A percentile compares a stretch with the other conserved stretches of the same genome.
These are phyloP conservation scores for Starmerella apicola DNA, from an alignment of 805 yeast genomes.

Conservation along the genomic window DNA sequence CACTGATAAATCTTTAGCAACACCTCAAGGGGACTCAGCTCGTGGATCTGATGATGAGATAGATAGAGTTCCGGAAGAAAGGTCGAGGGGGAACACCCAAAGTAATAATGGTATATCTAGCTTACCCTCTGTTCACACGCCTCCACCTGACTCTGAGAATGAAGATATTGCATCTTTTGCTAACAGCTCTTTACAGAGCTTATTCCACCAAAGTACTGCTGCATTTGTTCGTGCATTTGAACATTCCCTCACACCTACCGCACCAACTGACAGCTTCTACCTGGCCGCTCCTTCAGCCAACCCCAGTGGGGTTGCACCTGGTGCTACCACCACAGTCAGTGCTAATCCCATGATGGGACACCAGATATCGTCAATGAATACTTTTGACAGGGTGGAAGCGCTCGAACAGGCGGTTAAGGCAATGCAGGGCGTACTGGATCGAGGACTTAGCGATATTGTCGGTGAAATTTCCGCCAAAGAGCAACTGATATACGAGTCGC, in stretches of 20 bases:
- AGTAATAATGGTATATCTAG: too few relatives aligned
- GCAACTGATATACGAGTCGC: constrained; percentile 36
- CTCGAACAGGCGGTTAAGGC: constrained; percentile 23
- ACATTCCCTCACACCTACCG: constrained; percentile 13
- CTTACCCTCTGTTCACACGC: constrained; percentile 2
- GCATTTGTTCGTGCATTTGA: constrained; percentile 18
- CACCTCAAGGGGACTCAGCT: too few relatives aligned
- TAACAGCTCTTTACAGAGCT: background rate
- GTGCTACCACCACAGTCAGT: background rate
- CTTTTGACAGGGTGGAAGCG: constrained; percentile 15
- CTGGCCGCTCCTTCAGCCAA: constrained; percentile 18
- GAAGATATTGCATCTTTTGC: background rate
- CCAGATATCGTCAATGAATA: constrained; percentile 5
- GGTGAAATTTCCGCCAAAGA: constrained; percentile 29
- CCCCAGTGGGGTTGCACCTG: background rate
- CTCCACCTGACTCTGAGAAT: background rate
- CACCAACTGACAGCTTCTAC: constrained; percentile 25
- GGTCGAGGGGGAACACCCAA: too few relatives aligned
- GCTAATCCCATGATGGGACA: too few relatives aligned
- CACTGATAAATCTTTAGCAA: background rate
- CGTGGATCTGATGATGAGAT: too few relatives aligned
- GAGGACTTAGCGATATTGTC: constrained; percentile 26
- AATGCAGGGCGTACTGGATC: constrained; percentile 24
- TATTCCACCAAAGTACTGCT: constrained; percentile 11
- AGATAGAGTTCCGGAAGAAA: too few relatives aligned